These are phyloP conservation scores for Sordaria brevicollis DNA, from an alignment of 495 filamentous ascomycete species.

Conservation along the genomic window DNA sequence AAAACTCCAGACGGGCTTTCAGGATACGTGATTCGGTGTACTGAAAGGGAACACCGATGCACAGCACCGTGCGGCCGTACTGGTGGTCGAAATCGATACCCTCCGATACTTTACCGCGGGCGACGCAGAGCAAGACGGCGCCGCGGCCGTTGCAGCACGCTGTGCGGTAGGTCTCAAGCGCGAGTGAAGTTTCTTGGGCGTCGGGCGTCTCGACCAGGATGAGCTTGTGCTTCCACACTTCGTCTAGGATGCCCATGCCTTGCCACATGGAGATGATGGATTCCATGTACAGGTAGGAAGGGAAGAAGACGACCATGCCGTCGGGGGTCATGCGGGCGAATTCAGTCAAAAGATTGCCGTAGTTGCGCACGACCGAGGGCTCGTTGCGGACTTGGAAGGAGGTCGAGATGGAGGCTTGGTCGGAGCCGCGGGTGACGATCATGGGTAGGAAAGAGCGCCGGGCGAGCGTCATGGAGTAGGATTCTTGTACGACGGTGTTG, in stretches of 20 bases:
- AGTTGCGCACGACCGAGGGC: conserved; percentile 87
- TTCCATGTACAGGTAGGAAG: conserved; percentile 98
- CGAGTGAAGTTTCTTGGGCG: conserved; percentile 90
- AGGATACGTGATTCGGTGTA: conserved; percentile 97
- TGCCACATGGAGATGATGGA: conserved; percentile 99
- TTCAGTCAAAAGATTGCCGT: conserved; percentile 83
- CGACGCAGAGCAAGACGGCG: conserved; percentile 86
- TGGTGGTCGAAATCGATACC: conserved; percentile 99
- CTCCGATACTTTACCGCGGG: conserved; percentile 92
- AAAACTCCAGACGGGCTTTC: conserved; percentile 90
- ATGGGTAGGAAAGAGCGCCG: conserved; percentile 93
- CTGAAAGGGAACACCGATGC: conserved; percentile 96
- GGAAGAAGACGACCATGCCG: conserved; percentile 97
- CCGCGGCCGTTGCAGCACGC: conserved; percentile 95
- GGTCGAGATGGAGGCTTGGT: conserved; percentile 84
- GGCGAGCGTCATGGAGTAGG: conserved; percentile 93
- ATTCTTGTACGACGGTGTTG: conserved; percentile 82
- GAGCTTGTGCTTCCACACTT: conserved; percentile 98
- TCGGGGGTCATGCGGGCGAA: conserved; percentile 93
- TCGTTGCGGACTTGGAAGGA: conserved; percentile 93
- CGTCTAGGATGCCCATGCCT: conserved; percentile 91
- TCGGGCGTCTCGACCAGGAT: conserved; percentile 98
- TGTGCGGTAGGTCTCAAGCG: conserved; percentile 91
- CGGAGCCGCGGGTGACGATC: conserved; percentile 90
- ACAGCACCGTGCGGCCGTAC: conserved; percentile 92